Percentiles rank a stretch among this genome's conserved stretches.
Conservation (phyloP, 2,329 filamentous ascomycete species). For the Rachicladosporium sp. region DNA sequence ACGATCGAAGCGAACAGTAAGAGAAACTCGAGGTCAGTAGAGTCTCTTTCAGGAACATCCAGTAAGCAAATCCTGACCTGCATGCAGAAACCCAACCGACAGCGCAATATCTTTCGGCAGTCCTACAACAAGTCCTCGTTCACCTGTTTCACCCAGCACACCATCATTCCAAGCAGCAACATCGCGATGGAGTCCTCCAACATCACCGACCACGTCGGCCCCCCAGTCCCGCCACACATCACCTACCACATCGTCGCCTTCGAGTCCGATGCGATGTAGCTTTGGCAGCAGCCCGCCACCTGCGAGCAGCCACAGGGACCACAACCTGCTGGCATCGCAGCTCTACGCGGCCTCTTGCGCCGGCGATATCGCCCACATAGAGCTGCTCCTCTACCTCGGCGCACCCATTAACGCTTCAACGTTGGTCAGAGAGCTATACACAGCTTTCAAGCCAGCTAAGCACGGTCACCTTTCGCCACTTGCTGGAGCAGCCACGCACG, state of each 20-base stretch:
- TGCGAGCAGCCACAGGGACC: slow-evolving; percentile 5
- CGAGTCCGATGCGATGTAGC: slow-evolving; percentile 1
- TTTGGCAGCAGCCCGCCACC: not conserved
- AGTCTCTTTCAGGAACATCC: too few relatives aligned
- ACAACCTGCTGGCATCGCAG: slow-evolving; percentile 10
- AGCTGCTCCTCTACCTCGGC: slow-evolving; percentile 15
- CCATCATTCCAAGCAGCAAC: slow-evolving; percentile 18
- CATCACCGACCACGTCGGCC: slow-evolving; percentile 15
- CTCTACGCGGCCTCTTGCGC: slow-evolving; percentile 20
- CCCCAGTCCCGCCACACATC: slow-evolving; percentile 6
- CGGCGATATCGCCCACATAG: slow-evolving; percentile 18
- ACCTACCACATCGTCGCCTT: slow-evolving; percentile 4
- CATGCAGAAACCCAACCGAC: too few relatives aligned
- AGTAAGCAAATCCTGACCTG: too few relatives aligned
- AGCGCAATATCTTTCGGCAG: too few relatives aligned
- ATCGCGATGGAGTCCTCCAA: slow-evolving; percentile 20
- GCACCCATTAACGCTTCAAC: slow-evolving; percentile 17
- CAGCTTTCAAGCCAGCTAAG: slow-evolving; percentile 23
- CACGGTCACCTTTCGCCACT: slow-evolving; percentile 19
- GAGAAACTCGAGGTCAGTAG: too few relatives aligned
- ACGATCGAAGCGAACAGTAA: not conserved
- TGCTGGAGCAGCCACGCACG: slow-evolving; percentile 20
- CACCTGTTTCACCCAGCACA: slow-evolving; percentile 1
- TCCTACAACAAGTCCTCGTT: slow-evolving; percentile 1
- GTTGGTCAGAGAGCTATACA: slow-evolving; percentile 17